Evolutionary conservation across 495 filamentous ascomycete species (phyloP).

Genomic region (Amphirosellinia nigrospora): DNA sequence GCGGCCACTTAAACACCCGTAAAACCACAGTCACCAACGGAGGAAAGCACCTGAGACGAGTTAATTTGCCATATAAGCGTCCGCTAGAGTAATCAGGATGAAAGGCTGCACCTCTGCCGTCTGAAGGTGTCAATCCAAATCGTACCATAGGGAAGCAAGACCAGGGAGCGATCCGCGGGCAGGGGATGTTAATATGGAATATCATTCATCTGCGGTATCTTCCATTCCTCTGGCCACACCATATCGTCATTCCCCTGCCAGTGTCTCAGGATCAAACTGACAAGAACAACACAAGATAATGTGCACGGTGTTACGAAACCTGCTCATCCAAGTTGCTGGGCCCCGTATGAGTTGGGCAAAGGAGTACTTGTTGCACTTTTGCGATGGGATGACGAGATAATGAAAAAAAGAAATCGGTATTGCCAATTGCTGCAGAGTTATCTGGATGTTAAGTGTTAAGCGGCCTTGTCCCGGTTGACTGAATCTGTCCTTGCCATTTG

Average conservation of each 20-base stretch:
- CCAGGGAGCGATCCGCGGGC: constrained; percentile 8
- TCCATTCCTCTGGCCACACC: constrained; percentile 5
- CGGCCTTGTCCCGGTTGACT: background rate
- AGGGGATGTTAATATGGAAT: constrained; percentile 15
- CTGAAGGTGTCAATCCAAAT: background rate
- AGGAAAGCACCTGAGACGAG: constrained; percentile 10
- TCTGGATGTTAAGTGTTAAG: constrained; percentile 3
- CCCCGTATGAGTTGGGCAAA: background rate
- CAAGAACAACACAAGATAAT: constrained; percentile 1
- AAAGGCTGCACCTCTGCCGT: background rate
- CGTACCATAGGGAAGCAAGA: constrained; percentile 13
- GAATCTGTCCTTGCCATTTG: constrained; percentile 15
- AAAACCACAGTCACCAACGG: constrained; percentile 13
- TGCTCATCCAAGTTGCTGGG: background rate
- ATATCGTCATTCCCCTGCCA: constrained; percentile 12
- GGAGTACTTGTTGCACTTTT: background rate
- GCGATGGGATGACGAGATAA: constrained; percentile 9
- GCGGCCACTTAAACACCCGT: background rate
- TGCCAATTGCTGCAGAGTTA: constrained; percentile 1
- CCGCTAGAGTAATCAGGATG: background rate
- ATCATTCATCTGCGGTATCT: constrained; percentile 5
- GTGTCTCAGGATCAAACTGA: constrained; percentile 20
- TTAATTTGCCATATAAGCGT: constrained; percentile 12
- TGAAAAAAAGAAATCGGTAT: constrained; percentile 4
- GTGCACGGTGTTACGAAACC: background rate